Evolutionary conservation across 352 stramenopile species (phyloP).

Genomic region (Aphanomyces cochlioides): DNA sequence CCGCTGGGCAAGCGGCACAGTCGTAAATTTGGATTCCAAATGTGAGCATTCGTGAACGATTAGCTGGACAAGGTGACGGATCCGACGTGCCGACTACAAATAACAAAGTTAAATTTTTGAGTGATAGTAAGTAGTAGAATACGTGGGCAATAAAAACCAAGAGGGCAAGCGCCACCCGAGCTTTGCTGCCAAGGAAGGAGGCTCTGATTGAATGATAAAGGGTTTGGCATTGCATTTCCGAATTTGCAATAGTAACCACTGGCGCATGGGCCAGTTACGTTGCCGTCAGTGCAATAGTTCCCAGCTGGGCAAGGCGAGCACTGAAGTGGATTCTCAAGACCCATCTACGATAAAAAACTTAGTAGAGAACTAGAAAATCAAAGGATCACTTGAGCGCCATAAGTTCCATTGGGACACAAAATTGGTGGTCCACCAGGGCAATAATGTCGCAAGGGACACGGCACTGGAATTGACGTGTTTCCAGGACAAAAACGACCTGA

Average conservation of each 20-base stretch:
- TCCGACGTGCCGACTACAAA: conserved; percentile 50
- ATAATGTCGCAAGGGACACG: conserved; percentile 66
- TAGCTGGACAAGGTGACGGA: conserved; percentile 61
- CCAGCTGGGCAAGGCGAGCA: conserved; percentile 68
- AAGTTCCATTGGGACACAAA: conserved; percentile 77
- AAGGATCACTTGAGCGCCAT: conserved; percentile 40
- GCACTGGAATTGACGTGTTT: conserved; percentile 45
- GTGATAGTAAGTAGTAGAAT: background rate
- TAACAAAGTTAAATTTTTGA: background rate
- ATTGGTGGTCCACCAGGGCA: conserved; percentile 54
- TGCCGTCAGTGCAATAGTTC: conserved; percentile 74
- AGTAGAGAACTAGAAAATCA: background rate
- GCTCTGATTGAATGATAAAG: conserved; percentile 28
- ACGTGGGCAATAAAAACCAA: conserved; percentile 66
- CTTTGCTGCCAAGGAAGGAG: conserved; percentile 33
- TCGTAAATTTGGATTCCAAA: conserved; percentile 53
- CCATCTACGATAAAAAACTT: conserved; percentile 23
- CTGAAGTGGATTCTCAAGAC: conserved; percentile 43
- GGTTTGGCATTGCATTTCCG: conserved; percentile 57
- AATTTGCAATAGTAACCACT: conserved; percentile 83
- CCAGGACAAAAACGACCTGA: conserved; percentile 65
- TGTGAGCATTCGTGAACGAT: conserved; percentile 48
- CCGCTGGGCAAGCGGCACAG: conserved; percentile 72
- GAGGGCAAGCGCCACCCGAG: conserved; percentile 62
- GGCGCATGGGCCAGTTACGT: conserved; percentile 64